Evolutionary conservation across 345 rosid genomes (phyloP), one percentile per base, ranked within the genome.

Genomic region (Populus tremula): DNA sequence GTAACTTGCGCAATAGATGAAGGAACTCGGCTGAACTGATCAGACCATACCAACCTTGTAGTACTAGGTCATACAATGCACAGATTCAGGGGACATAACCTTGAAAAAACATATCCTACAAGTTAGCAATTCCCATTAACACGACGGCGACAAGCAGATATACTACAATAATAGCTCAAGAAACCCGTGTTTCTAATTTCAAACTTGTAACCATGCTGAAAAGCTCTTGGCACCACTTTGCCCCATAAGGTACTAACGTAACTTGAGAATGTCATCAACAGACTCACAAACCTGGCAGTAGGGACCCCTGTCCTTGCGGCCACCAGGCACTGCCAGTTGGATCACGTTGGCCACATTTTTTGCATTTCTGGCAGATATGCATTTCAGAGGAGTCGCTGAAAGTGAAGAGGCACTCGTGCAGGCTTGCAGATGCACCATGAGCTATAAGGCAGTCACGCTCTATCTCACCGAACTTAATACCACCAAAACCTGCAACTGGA

Each of bases 381-480:
- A 91, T 89, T 81, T 90, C 87, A 9, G 97, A 92, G 21, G 88
- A 91, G 69, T 94, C 97, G 8, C 97, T 92, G 0, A 92, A 88
- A 0, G 92, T 92, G 78, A 92, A 90, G 59, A 92, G 94, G 23
- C 97, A 92, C 79, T 92, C 98, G 36, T 91, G 90, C 76, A 96
- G 79, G 76, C 94, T 96, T 5, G 91, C 97, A 0, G 94, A 82
- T 13, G 97, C 97, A 23, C 95, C 92, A 7, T 94, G 97, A 16
- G 97, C 98, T 65, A 92, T 89, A 1, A 96, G 93, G 81, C 95
- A 94, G 81, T 94, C 97, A 5, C 92, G 87, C 81, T 94, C 97
- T 97, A 96, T 96, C 80, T 93, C 98, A 17, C 97, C 97, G 16
- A 96, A 92, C 82, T 92, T 91, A 77, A 93, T 86, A 5, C 98